A percentile compares a stretch with the other conserved stretches of the same genome.
Evolutionary conservation across 208 protist species (phyloP).

Genomic region (Leishmania turanica): DNA sequence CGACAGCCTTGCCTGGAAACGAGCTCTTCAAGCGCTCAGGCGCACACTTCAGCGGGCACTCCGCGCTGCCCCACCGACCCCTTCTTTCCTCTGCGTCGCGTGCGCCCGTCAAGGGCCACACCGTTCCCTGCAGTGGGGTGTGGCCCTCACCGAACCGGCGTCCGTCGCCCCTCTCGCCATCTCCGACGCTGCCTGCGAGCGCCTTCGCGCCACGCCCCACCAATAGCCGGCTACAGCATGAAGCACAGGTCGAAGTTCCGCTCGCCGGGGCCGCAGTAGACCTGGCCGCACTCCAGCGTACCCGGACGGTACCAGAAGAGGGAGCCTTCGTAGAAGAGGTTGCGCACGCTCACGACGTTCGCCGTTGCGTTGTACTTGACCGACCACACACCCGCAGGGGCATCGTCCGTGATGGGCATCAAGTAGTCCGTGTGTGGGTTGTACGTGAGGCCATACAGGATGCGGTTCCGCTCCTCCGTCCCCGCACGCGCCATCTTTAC

Average conservation of each 20-base stretch:
- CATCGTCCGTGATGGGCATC: conserved; percentile 85
- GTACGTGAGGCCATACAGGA: conserved; percentile 86
- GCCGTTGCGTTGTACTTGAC: conserved; percentile 86
- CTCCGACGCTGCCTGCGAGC: neutral
- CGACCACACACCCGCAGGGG: conserved; percentile 82
- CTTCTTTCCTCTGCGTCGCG: neutral
- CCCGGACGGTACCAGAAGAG: conserved; percentile 90
- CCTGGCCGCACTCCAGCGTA: conserved; percentile 77
- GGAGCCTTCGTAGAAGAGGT: conserved; percentile 82
- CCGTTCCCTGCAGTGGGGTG: neutral
- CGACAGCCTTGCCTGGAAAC: neutral
- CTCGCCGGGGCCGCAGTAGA: conserved; percentile 88
- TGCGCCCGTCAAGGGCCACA: neutral
- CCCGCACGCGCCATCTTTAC: conserved; percentile 56
- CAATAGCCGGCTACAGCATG: conserved; percentile 41
- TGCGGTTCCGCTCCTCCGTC: conserved; percentile 44
- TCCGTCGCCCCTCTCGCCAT: neutral
- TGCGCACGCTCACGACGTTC: conserved; percentile 83
- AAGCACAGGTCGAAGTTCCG: conserved; percentile 90
- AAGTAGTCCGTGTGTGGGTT: conserved; percentile 83
- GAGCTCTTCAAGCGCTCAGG: neutral
- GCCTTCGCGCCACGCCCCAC: too few relatives aligned
- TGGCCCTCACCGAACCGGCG: neutral
- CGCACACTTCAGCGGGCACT: neutral
- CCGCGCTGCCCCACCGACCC: neutral